These are phyloP conservation scores for Vitis rotundifolia DNA, from an alignment of 164 flowering plant species.

Conservation along the genomic window DNA sequence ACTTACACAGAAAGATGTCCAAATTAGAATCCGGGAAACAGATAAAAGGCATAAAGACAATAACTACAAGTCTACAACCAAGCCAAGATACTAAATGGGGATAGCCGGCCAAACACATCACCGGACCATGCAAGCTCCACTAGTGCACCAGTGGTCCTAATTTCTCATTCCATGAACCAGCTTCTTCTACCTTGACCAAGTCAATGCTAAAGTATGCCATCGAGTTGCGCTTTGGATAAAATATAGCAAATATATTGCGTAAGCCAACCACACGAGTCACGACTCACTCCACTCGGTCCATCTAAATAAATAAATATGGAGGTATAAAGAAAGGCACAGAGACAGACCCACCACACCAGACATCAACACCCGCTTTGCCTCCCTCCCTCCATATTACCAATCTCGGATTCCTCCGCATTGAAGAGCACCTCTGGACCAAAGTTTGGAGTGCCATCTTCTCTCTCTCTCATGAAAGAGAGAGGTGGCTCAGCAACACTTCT, in stretches of 20 bases:
- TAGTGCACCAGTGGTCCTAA: too few relatives aligned
- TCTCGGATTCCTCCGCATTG: constrained; percentile 29
- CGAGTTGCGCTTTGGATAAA: neutral
- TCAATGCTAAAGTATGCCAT: constrained; percentile 4
- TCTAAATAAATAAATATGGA: neutral
- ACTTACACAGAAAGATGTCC: too few relatives aligned
- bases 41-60: too few relatives aligned
- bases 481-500: constrained; percentile 14
- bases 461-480: constrained; percentile 17
- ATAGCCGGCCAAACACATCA: too few relatives aligned
- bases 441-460: neutral
- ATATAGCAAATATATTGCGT: neutral
- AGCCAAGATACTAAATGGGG: too few relatives aligned
- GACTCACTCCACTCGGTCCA: too few relatives aligned
- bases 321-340: neutral
- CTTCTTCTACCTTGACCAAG: neutral
- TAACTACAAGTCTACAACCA: too few relatives aligned
- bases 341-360: constrained; percentile 15
- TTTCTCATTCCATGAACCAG: neutral
- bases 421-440: constrained; percentile 3
- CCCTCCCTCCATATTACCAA: constrained; percentile 12
- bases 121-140: too few relatives aligned
- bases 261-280: neutral
- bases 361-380: constrained; percentile 11
- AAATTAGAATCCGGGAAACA: too few relatives aligned